Evolutionary conservation across 2,329 filamentous ascomycete species (phyloP), one percentile per base, ranked within the genome.

Genomic region (Fusarium pilosicola): DNA sequence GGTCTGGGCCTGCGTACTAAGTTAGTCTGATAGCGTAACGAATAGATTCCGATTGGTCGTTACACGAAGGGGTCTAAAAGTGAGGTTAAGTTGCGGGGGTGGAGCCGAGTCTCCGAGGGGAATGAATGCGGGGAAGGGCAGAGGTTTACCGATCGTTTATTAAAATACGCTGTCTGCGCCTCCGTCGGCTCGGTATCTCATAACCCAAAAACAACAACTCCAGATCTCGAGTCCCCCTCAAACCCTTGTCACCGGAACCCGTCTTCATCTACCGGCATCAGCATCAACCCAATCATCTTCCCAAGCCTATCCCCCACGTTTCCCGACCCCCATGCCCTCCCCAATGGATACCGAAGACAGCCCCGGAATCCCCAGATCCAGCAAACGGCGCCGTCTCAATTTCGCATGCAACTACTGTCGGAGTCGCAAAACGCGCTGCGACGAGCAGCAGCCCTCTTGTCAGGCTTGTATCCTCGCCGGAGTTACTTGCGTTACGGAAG

Each of bases 361-460:
- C 22, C 63, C 65, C 54, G 41, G 63, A 3, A 46, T 30, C n/a
- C 15, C 41, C 28, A 66, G 34, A 46, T 61, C 63, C 2, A 38
- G 22, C 8, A 68, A 68, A 18, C 36, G 63, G 0, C 65, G 65
- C 3, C 65, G 65, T 12, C 63, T 68, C 36, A 68, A 68, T 22
- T 68, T 68, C n/a, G 65, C 65, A 7, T 68, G 65, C 11, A 68
- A 68, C 11, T 68, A 68, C 24, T 68, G 65, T 41, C 63, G 65
- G 6, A 48, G 11, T 38, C 63, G 65, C 3, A 68, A 68, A 6
- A 68, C 65, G 2, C 63, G 65, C 4, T 68, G 65, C 0, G 65
- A 68, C 2, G 65, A 68, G 7, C 63, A 68, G 1, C 54, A 68
- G 0, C 65, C 65, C 0, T 68, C 65, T 4, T 68, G 65, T 10